Conservation (phyloP, 2,329 filamentous ascomycete species). For the Talaromyces amestolkiae region DNA sequence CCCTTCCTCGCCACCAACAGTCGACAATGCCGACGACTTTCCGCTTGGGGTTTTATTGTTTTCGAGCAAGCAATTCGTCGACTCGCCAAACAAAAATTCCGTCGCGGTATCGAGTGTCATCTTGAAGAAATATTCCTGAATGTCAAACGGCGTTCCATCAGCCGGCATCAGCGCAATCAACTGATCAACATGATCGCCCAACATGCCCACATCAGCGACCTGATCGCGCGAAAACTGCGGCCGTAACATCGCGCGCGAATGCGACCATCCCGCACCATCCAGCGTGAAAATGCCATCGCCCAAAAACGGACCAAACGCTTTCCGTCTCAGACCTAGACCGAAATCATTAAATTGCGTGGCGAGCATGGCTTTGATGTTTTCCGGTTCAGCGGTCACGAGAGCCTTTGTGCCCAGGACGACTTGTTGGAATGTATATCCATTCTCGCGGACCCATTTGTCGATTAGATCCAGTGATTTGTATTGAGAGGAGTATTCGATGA, state of each 20-base stretch:
- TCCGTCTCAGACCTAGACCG: constrained; percentile 31
- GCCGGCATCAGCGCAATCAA: constrained; percentile 66
- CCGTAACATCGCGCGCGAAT: constrained; percentile 14
- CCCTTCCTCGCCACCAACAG: constrained; percentile 8
- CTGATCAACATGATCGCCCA: constrained; percentile 57
- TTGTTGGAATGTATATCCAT: constrained; percentile 14
- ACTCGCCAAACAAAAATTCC: constrained; percentile 65
- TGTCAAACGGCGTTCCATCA: constrained; percentile 57
- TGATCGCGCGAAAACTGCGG: constrained; percentile 40
- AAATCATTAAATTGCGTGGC: constrained; percentile 19
- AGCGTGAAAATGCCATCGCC: constrained; percentile 58
- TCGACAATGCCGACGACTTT: background rate
- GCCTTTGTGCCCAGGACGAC: background rate
- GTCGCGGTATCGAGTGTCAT: constrained; percentile 67
- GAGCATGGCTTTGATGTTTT: constrained; percentile 19
- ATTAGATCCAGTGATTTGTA: background rate
- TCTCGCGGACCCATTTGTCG: background rate
- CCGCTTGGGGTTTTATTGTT: too few relatives aligned
- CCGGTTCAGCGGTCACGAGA: constrained; percentile 19
- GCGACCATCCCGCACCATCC: constrained; percentile 69
- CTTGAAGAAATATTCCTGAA: constrained; percentile 63
- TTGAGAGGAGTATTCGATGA: background rate
- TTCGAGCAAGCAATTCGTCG: constrained; percentile 41
- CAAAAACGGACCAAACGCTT: constrained; percentile 12
- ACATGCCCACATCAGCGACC: constrained; percentile 55